phyloP scores from a whole-genome alignment of 1,139 yeast genomes.

The Lodderomyces jiufengensis region DNA sequence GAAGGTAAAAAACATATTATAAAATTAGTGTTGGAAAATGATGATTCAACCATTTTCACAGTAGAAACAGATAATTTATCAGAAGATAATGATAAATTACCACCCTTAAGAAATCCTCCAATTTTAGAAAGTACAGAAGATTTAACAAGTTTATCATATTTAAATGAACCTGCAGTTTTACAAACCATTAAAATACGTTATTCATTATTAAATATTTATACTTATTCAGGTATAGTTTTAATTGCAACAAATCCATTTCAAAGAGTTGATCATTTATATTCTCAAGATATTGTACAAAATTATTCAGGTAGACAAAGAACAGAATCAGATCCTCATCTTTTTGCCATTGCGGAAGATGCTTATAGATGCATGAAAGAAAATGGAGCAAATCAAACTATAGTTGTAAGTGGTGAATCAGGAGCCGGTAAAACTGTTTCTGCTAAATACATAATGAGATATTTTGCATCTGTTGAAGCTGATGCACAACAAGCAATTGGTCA shows the following conservation, averaged over 20 bases:
- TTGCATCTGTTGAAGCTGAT: constrained; percentile 85
- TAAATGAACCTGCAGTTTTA: constrained; percentile 94
- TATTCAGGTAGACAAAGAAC: constrained; percentile 92
- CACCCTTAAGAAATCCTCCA: constrained; percentile 90
- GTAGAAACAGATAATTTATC: constrained; percentile 49
- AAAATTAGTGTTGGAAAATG: constrained; percentile 61
- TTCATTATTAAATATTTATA: constrained; percentile 83
- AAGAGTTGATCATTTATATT: constrained; percentile 83
- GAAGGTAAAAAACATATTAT: constrained; percentile 53
- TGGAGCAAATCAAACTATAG: constrained; percentile 85
- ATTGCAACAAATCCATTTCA: constrained; percentile 97
- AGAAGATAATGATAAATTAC: constrained; percentile 56
- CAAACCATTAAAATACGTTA: constrained; percentile 92
- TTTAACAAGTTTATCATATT: constrained; percentile 82
- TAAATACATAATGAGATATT: constrained; percentile 94
- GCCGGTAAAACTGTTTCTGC: constrained; percentile 99
- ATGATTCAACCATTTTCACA: constrained; percentile 45
- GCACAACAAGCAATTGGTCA: constrained; percentile 19
- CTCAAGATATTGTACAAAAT: constrained; percentile 89
- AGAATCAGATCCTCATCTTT: constrained; percentile 92
- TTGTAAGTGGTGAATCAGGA: constrained; percentile 97
- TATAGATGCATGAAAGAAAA: constrained; percentile 90
- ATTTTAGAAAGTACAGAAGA: constrained; percentile 93
- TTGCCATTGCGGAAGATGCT: constrained; percentile 99
- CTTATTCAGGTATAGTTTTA: constrained; percentile 94